A percentile compares a stretch with the other conserved stretches of the same genome.
Conservation (phyloP, 2,329 filamentous ascomycete genomes). For the Pseudocercospora musae region DNA sequence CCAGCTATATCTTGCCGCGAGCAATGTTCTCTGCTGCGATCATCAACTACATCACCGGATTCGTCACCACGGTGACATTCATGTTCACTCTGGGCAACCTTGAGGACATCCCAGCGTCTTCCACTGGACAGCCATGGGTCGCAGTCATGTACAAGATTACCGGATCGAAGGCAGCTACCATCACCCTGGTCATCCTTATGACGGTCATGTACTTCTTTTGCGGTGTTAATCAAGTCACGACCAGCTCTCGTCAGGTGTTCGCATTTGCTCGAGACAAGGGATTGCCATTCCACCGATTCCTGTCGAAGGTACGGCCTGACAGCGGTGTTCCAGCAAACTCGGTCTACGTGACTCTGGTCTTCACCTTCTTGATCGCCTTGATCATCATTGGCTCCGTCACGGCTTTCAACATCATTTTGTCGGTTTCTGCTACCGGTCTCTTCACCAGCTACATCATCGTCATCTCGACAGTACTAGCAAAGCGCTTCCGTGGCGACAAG, state of each 20-base stretch:
- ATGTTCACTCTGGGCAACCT: conserved; percentile 30
- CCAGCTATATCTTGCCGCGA: conserved; percentile 29
- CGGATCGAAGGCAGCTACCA: conserved; percentile 26
- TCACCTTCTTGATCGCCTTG: conserved; percentile 31
- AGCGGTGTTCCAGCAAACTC: conserved; percentile 32
- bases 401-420: conserved; percentile 44
- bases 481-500: conserved; percentile 21
- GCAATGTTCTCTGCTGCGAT: conserved; percentile 32
- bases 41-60: conserved; percentile 32
- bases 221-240: conserved; percentile 31
- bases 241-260: conserved; percentile 30
- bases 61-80: conserved; percentile 31
- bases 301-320: conserved; percentile 25
- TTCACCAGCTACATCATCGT: conserved; percentile 26
- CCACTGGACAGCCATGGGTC: conserved; percentile 28
- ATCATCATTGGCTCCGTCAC: conserved; percentile 40
- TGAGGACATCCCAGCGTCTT: conserved; percentile 17
- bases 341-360: conserved; percentile 27
- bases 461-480: conserved; percentile 24
- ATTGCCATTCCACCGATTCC: conserved; percentile 29
- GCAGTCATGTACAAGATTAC: conserved; percentile 27
- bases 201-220: conserved; percentile 29
- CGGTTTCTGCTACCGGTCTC: conserved; percentile 33
- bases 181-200: conserved; percentile 25
- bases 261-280: conserved; percentile 32